Evolutionary conservation across 352 stramenopile species (phyloP).

Genomic region (Globisporangium takayamanum): DNA sequence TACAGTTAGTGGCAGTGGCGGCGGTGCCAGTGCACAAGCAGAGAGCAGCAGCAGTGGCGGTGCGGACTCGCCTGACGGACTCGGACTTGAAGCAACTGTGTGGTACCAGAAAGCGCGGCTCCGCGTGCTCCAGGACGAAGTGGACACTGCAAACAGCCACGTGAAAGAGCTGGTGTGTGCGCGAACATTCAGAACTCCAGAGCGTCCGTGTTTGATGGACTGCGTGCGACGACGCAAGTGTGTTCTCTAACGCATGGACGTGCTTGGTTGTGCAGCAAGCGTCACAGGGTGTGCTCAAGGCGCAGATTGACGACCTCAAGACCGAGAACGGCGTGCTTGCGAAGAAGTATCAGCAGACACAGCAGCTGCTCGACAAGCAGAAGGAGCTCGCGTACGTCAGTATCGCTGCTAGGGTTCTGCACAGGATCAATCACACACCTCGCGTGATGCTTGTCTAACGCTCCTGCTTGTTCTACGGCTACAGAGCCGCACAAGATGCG

Average conservation of each 20-base stretch:
- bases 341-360: conserved; percentile 62
- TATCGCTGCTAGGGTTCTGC: neutral
- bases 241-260: neutral
- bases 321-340: conserved; percentile 32
- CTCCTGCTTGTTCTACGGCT: neutral
- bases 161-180: conserved; percentile 43
- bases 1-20: neutral
- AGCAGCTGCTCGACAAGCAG: conserved; percentile 73
- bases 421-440: too few species aligned
- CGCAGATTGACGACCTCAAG: conserved; percentile 41
- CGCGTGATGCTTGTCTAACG: neutral
- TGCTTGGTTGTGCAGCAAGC: conserved; percentile 26
- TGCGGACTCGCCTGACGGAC: conserved; percentile 21
- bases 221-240: too few species aligned
- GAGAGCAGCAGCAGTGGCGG: neutral
- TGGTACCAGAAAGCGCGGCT: conserved; percentile 72
- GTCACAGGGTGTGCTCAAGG: conserved; percentile 24
- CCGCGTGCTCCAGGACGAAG: conserved; percentile 65
- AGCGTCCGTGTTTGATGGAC: neutral
- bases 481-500: conserved; percentile 53
- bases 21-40: neutral
- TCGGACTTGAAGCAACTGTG: conserved; percentile 53
- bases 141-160: conserved; percentile 28
- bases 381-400: conserved; percentile 52
- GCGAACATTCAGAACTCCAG: neutral